Conservation (phyloP, 225 moss, liverwort and hornwort species). For the Bryoerythrophyllum caledonicum region DNA sequence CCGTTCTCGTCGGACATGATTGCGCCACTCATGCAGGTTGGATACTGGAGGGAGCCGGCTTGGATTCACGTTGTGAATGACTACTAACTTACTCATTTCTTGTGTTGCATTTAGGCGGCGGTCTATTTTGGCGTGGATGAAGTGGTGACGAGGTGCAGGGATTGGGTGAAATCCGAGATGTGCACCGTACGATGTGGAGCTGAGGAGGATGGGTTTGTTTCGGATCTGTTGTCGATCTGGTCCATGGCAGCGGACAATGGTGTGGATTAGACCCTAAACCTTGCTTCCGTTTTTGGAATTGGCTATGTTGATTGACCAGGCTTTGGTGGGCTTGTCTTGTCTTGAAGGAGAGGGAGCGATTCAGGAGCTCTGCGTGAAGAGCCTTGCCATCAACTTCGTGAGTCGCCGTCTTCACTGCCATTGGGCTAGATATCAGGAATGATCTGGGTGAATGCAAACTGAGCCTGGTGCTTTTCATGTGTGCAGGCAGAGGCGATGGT, state of each 20-base stretch:
- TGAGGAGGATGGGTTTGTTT: conserved; percentile 37
- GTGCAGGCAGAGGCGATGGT: conserved; percentile 43
- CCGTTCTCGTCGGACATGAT: conserved; percentile 38
- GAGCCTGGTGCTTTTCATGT: background rate
- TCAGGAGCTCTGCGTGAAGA: conserved; percentile 43
- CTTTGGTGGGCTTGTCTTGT: background rate
- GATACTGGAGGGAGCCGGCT: too few relatives aligned
- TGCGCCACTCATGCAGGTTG: conserved; percentile 54
- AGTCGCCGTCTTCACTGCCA: conserved; percentile 32
- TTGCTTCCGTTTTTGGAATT: background rate
- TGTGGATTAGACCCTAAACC: conserved; percentile 24
- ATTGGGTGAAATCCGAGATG: conserved; percentile 40
- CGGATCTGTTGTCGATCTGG: conserved; percentile 53
- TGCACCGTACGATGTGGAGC: conserved; percentile 21
- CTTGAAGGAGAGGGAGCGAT: conserved; percentile 54
- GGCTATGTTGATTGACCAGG: conserved; percentile 15
- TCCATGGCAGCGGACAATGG: conserved; percentile 46
- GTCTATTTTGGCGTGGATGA: conserved; percentile 64
- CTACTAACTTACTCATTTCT: too few relatives aligned
- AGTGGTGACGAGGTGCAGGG: conserved; percentile 39
- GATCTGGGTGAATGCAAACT: background rate
- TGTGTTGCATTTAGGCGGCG: conserved; percentile 37
- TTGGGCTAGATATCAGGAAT: too few relatives aligned
- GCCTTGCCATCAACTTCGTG: conserved; percentile 79
- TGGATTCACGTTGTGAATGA: background rate